Evolutionary conservation across 2,329 filamentous ascomycete genomes (phyloP).

Genomic region (Escovopsis sp.): DNA sequence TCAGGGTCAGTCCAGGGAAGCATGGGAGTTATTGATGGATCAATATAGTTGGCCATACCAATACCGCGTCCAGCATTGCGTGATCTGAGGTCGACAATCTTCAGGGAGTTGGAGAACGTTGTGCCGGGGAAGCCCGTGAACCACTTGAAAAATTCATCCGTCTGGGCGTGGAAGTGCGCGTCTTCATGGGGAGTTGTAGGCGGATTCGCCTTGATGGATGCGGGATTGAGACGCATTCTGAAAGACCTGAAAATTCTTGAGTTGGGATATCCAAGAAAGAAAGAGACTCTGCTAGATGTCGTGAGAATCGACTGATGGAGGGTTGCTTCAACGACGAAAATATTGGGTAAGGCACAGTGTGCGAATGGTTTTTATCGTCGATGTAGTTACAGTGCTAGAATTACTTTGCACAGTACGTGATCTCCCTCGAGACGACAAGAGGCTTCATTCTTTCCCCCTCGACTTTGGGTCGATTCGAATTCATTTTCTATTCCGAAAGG

Average conservation of each 20-base stretch:
- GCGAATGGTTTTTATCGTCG: too few relatives aligned
- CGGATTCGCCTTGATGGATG: too few relatives aligned
- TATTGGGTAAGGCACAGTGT: too few relatives aligned
- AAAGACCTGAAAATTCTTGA: background rate
- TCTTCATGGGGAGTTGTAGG: slow-evolving; percentile 4
- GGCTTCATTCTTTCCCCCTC: too few relatives aligned
- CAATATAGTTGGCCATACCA: slow-evolving; percentile 17
- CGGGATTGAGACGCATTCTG: too few relatives aligned
- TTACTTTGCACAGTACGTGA: too few relatives aligned
- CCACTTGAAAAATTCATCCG: slow-evolving; percentile 36
- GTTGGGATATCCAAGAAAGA: background rate
- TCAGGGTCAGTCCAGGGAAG: slow-evolving; percentile 5
- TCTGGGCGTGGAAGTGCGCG: slow-evolving; percentile 26
- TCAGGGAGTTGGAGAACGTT: slow-evolving; percentile 36
- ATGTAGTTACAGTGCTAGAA: background rate
- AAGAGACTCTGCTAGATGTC: background rate
- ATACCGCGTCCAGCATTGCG: slow-evolving; percentile 40
- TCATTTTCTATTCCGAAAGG: too few relatives aligned
- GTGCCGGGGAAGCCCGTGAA: slow-evolving; percentile 37
- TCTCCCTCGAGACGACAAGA: too few relatives aligned
- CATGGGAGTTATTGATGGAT: background rate
- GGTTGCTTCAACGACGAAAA: too few relatives aligned
- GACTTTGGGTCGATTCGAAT: too few relatives aligned
- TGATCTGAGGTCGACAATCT: slow-evolving; percentile 36
- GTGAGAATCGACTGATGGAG: too few relatives aligned